Base-by-base conservation (phyloP, 805 yeast genomes). In the Diddensiella transvaalensis region DNA sequence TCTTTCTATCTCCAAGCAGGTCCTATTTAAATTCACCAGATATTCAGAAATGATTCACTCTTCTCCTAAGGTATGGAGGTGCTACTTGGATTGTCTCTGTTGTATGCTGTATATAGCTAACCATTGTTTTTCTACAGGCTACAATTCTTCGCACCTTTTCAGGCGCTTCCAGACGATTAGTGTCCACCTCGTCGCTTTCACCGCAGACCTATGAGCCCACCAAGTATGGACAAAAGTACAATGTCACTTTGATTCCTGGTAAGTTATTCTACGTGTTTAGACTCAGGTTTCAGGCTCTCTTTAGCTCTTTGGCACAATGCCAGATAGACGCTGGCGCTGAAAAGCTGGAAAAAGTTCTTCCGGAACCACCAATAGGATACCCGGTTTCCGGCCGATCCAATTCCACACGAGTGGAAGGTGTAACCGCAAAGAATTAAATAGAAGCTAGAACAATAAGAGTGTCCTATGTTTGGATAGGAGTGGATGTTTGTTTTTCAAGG, bases 201-300 rank as follows among this genome's bases (percentile, higher is more conserved):
- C 26, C 43, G 11, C 30, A 40, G 43, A 40, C n/a, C 29, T 40
- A 19, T 49, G 77, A 81, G 48, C 70, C 82, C 23, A 76, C 84
- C 47, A 85, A 87, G 72, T 89, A 87, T 73, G 98, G 98, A 60
- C 96, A 96, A 54, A 83, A 83, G 67, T 90, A 80, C 77, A 86
- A 91, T 46, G 96, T 93, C 50, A 91, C 99, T 44, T 77, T 91
- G 68, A 84, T 91, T 60, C 98, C 98, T 51, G 75, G 67, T 62
- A 51, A 15, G 62, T 56, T 13, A 5, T 30, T 18, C 17, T 13
- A 26, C 32, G n/a, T n/a, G n/a, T n/a, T n/a, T n/a, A n/a, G n/a
- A n/a, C n/a, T n/a, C n/a, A n/a, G n/a, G n/a, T n/a, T n/a, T n/a
- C n/a, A 48, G 21, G 4, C 22, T 43, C 19, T 10, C 21, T 33